phyloP scores from a whole-genome alignment of 495 filamentous ascomycete genomes.

The Hypomontagnella monticulosa region DNA sequence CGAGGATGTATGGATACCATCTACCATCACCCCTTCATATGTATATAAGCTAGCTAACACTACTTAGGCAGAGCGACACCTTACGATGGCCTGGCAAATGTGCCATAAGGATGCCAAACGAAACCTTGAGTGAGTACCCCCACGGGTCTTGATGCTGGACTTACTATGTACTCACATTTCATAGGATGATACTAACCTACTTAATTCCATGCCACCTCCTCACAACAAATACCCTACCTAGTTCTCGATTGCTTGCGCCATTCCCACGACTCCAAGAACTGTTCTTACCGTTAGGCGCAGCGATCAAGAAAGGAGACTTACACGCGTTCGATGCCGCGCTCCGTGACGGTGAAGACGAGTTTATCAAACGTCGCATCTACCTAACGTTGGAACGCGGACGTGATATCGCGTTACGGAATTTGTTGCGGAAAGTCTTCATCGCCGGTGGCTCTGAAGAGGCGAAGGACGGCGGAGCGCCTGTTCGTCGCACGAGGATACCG shows the following conservation, averaged over 20 bases:
- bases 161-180: slow-evolving; percentile 41
- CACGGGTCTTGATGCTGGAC: neutral
- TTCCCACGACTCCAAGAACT: slow-evolving; percentile 82
- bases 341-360: slow-evolving; percentile 80
- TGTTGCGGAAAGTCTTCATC: slow-evolving; percentile 89
- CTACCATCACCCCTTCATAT: neutral
- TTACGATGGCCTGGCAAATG: slow-evolving; percentile 78
- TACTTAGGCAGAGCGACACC: slow-evolving; percentile 76
- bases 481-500: slow-evolving; percentile 79
- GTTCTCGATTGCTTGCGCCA: slow-evolving; percentile 69
- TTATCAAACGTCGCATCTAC: slow-evolving; percentile 95
- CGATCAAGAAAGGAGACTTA: slow-evolving; percentile 85
- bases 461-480: slow-evolving; percentile 67
- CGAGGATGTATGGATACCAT: slow-evolving; percentile 62
- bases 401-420: slow-evolving; percentile 88
- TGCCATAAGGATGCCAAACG: slow-evolving; percentile 75
- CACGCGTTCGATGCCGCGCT: slow-evolving; percentile 86
- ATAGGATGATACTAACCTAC: slow-evolving; percentile 90
- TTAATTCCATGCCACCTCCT: slow-evolving; percentile 91
- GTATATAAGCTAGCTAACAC: slow-evolving; percentile 28
- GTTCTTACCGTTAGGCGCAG: slow-evolving; percentile 77
- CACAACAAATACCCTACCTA: slow-evolving; percentile 85
- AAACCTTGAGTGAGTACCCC: slow-evolving; percentile 76
- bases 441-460: slow-evolving; percentile 78
- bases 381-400: slow-evolving; percentile 90